Evolutionary conservation across 164 flowering plant genomes (phyloP), one percentile per base, ranked within the genome.

Genomic region (Saururus chinensis): DNA sequence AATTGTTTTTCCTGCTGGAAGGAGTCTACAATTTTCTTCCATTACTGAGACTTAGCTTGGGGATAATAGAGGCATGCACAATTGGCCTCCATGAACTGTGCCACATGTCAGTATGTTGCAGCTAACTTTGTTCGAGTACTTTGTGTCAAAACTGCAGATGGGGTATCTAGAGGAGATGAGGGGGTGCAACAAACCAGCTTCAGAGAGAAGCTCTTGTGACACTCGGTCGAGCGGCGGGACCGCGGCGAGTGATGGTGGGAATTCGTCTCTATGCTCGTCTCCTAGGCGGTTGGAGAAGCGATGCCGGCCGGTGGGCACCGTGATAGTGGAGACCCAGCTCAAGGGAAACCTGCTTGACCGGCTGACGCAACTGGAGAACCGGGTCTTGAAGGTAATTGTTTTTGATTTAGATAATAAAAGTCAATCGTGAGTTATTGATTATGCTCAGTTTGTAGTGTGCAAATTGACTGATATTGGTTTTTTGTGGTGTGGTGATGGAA

Each of bases 341-440:
- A 91, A 90, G 58, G 97, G 97, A 0, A 80, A 67, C 2, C 77
- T 91, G 25, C 59, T 91, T 12, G 87, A 86, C 40, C 76, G 95
- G 52, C 75, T 91, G 14, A 63, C 59, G 9, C 81, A 60, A 4
- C 62, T 84, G 0, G 93, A 91, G 70, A 73, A 75, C 57, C 82
- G 89, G 13, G 60, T 90, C 0, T 57, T 82, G 0, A 83, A 86
- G 87, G 93, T 87, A 63, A 21, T 6, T 25, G 11, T n/a, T n/a
- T n/a, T 42, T 10, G 49, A 10, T 42, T 10, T 42, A 9, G 12
- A 42, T 42, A 42, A 42, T 6, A 6, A 9, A 19, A 14, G 11
- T 21, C 53, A 11, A 7, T 53, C 19, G 56, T 16, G 6, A 21
- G 23, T 54, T 54, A 21, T 10, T 1, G 1, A 7, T 53, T 9